phyloP scores from a whole-genome alignment of 2,329 filamentous ascomycete genomes.

The Claviceps lovelessii region DNA sequence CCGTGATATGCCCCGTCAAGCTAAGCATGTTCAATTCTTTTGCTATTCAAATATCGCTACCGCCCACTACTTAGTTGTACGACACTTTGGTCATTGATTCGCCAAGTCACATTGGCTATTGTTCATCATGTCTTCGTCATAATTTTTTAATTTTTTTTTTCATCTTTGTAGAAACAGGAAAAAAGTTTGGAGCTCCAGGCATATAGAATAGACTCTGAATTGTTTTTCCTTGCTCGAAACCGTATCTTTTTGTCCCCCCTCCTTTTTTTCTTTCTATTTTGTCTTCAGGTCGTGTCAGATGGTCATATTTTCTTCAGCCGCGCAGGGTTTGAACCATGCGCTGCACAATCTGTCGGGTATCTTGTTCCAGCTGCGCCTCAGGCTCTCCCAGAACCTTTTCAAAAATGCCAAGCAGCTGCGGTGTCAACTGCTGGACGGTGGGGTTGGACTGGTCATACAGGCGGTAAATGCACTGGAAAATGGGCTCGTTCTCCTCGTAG shows the following conservation, averaged over 20 bases:
- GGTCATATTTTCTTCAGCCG: not conserved
- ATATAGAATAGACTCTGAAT: not conserved
- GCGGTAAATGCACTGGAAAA: constrained; percentile 80
- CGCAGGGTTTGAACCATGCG: constrained; percentile 41
- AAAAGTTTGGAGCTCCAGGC: not conserved
- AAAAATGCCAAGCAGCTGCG: constrained; percentile 55
- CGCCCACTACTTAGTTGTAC: not conserved
- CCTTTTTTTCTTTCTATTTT: not conserved
- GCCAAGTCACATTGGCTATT: not conserved
- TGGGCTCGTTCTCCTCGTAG: constrained; percentile 89
- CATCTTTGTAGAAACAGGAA: not conserved
- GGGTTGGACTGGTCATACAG: constrained; percentile 61
- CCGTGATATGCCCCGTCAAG: not conserved
- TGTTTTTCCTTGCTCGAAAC: not conserved
- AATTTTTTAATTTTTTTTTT: not conserved
- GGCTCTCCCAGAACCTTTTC: constrained; percentile 58
- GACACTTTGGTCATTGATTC: constrained; percentile 2
- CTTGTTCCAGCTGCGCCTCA: constrained; percentile 59
- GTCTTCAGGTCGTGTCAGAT: not conserved
- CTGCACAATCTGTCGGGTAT: constrained; percentile 52
- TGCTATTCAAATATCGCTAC: not conserved
- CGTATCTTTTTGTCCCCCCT: not conserved
- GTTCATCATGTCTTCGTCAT: not conserved
- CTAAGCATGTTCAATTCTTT: not conserved
- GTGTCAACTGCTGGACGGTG: constrained; percentile 55